Conservation (phyloP, 2,329 filamentous ascomycete genomes). For the Colletotrichum falcatum region DNA sequence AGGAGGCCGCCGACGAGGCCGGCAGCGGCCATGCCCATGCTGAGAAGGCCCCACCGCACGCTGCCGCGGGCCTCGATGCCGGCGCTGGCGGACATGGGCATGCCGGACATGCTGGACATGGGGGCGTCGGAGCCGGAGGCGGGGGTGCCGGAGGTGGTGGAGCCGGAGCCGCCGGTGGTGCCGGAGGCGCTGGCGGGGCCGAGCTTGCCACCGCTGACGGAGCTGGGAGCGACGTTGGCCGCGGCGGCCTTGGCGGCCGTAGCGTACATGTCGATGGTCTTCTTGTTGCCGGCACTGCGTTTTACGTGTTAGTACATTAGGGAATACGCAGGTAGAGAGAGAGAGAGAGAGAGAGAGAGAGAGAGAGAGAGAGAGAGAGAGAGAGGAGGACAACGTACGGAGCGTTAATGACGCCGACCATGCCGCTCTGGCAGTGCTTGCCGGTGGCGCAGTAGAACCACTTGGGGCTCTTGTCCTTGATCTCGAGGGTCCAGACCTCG, state of each 20-base stretch:
- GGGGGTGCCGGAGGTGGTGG: not conserved
- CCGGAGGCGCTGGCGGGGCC: slow-evolving; percentile 22
- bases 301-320: not conserved
- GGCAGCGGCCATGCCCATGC: slow-evolving; percentile 33
- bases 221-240: slow-evolving; percentile 35
- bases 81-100: slow-evolving; percentile 15
- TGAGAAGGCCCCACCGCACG: slow-evolving; percentile 36
- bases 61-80: slow-evolving; percentile 34
- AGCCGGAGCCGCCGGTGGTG: not conserved
- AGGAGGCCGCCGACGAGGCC: slow-evolving; percentile 37
- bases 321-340: no score
- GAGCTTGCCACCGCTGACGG: slow-evolving; percentile 37
- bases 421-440: slow-evolving; percentile 70
- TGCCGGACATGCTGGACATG: slow-evolving; percentile 3
- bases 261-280: slow-evolving; percentile 28
- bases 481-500: slow-evolving; percentile 42
- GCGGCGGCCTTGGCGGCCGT: slow-evolving; percentile 25
- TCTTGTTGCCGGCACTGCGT: slow-evolving; percentile 4
- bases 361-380: not conserved
- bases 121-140: not conserved
- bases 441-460: slow-evolving; percentile 74
- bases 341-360: no score
- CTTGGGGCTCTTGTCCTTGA: slow-evolving; percentile 64
- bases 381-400: slow-evolving; percentile 18
- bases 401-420: slow-evolving; percentile 61